Conservation (phyloP, 2,329 filamentous ascomycete genomes). For the Arthrobotrys conoides region DNA sequence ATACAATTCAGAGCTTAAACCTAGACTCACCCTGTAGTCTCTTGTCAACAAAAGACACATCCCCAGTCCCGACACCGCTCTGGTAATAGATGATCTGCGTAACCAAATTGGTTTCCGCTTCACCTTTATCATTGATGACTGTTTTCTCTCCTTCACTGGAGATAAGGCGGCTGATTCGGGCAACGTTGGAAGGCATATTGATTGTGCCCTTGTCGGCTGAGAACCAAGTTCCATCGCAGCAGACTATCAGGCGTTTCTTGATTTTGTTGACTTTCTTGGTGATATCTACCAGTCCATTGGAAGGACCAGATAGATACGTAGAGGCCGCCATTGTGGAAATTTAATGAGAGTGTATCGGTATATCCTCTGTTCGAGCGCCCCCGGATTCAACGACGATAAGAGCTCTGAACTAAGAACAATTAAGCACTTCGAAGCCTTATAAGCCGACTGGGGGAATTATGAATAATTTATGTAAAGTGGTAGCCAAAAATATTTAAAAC, state of each 20-base stretch:
- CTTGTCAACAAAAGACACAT: slow-evolving; percentile 48
- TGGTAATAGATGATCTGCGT: slow-evolving; percentile 67
- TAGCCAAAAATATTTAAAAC: neutral
- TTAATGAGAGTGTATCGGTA: neutral
- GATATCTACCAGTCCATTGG: slow-evolving; percentile 6
- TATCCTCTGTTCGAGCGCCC: neutral
- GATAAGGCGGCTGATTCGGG: slow-evolving; percentile 65
- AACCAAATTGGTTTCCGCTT: slow-evolving; percentile 34
- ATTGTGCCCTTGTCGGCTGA: slow-evolving; percentile 61
- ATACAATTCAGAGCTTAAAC: neutral
- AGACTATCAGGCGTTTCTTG: slow-evolving; percentile 37
- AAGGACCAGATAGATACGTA: slow-evolving; percentile 1
- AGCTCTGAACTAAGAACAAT: neutral
- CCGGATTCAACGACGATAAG: no score
- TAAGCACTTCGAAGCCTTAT: neutral
- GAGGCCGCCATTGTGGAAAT: neutral
- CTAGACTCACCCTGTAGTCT: slow-evolving; percentile 40
- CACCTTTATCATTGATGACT: slow-evolving; percentile 37
- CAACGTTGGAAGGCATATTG: slow-evolving; percentile 66
- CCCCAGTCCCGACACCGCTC: slow-evolving; percentile 65
- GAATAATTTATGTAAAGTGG: neutral
- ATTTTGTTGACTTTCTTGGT: slow-evolving; percentile 18
- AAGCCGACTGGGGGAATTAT: neutral
- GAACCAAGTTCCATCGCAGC: slow-evolving; percentile 51
- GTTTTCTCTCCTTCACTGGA: slow-evolving; percentile 64